These are phyloP conservation scores for Narthecium ossifragum DNA, from an alignment of 106 monocot genomes.

Conservation along the genomic window DNA sequence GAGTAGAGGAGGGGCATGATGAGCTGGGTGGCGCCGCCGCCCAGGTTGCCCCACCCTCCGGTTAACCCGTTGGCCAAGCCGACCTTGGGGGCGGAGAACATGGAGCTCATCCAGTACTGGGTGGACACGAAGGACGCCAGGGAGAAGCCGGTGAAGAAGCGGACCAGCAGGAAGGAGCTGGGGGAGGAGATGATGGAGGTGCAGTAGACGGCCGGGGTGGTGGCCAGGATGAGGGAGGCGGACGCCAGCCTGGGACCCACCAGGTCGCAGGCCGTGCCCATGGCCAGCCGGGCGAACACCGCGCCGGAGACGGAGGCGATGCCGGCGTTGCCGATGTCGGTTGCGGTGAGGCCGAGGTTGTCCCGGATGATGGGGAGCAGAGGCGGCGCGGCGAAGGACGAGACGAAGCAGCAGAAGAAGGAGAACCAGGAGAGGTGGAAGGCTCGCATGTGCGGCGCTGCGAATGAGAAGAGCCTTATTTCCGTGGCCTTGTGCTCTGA, in stretches of 20 bases:
- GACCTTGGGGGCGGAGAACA: slow-evolving; percentile 76
- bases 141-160: slow-evolving; percentile 92
- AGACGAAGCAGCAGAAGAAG: slow-evolving; percentile 95
- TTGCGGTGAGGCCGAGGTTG: slow-evolving; percentile 72
- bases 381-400: slow-evolving; percentile 84
- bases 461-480: slow-evolving; percentile 60
- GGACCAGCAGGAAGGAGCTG: slow-evolving; percentile 44
- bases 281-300: slow-evolving; percentile 74
- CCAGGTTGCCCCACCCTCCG: slow-evolving; percentile 93
- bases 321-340: slow-evolving; percentile 90
- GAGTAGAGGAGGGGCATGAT: slow-evolving; percentile 81
- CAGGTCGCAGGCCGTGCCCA: slow-evolving; percentile 95
- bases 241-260: slow-evolving; percentile 83
- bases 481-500: slow-evolving; percentile 69
- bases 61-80: slow-evolving; percentile 76
- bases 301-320: slow-evolving; percentile 89
- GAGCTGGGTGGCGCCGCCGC: slow-evolving; percentile 94
- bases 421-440: slow-evolving; percentile 99
- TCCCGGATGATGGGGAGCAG: slow-evolving; percentile 94
- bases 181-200: slow-evolving; percentile 54
- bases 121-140: slow-evolving; percentile 89
- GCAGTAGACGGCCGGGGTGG: slow-evolving; percentile 72
- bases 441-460: slow-evolving; percentile 70
- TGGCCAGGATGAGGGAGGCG: slow-evolving; percentile 54
- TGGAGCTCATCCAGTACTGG: slow-evolving; percentile 99